A percentile compares a stretch with the other conserved stretches of the same genome.
Conservation (phyloP, 2,329 filamentous ascomycete genomes). For the Cadophora malorum region DNA sequence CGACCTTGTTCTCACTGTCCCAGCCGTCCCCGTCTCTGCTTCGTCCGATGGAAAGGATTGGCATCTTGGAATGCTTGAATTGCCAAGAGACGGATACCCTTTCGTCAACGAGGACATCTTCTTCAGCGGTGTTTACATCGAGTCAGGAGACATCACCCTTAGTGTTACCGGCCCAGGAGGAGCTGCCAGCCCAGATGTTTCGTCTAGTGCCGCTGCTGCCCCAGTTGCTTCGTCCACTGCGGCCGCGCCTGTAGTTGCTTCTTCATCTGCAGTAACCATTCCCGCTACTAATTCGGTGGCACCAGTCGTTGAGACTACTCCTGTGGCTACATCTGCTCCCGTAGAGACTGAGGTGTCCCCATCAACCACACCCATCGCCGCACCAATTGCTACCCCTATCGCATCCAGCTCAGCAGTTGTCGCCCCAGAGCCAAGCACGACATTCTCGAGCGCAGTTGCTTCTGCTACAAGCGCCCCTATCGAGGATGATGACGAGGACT, state of each 20-base stretch:
- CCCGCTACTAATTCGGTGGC: neutral
- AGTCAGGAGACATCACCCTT: constrained; percentile 58
- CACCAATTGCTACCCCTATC: neutral
- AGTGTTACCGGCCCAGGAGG: constrained; percentile 46
- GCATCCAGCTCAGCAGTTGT: constrained; percentile 7
- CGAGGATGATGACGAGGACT: constrained; percentile 20
- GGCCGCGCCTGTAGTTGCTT: neutral
- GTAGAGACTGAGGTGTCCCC: neutral
- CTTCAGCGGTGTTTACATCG: constrained; percentile 75
- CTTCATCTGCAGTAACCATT: constrained; percentile 1
- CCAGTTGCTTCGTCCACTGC: constrained; percentile 10
- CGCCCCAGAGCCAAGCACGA: constrained; percentile 7
- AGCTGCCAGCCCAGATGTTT: constrained; percentile 23
- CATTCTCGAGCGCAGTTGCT: constrained; percentile 1
- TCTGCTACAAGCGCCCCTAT: constrained; percentile 9
- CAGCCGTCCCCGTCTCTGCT: constrained; percentile 64
- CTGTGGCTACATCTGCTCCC: constrained; percentile 15
- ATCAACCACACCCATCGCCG: neutral
- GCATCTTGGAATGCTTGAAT: constrained; percentile 73
- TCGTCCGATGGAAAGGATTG: constrained; percentile 73
- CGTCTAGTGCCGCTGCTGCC: constrained; percentile 14
- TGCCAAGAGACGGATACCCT: constrained; percentile 62
- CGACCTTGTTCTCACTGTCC: constrained; percentile 62
- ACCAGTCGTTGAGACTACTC: neutral
- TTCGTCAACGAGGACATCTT: constrained; percentile 58